Conservation (phyloP, 2,329 filamentous ascomycete genomes). For the Aureobasidium vineae region DNA sequence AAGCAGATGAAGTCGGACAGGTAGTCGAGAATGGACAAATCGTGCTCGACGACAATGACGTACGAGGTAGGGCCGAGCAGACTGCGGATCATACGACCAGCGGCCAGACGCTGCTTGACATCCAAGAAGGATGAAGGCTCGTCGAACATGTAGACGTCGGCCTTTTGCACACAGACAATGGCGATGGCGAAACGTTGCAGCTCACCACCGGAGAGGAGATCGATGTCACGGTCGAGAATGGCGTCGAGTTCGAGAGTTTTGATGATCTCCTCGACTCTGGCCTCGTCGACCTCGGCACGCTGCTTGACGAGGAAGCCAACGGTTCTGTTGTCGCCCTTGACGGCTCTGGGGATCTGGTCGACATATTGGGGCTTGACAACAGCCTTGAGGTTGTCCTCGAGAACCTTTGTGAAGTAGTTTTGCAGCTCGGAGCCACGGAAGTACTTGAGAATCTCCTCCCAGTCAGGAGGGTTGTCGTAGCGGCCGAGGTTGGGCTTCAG, state of each 20-base stretch:
- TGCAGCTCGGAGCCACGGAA: constrained; percentile 97
- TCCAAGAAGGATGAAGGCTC: constrained; percentile 98
- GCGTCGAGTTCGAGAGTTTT: constrained; percentile 81
- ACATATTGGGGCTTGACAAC: constrained; percentile 99
- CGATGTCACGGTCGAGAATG: constrained; percentile 89
- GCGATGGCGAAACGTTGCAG: constrained; percentile 97
- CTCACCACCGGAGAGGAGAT: constrained; percentile 90
- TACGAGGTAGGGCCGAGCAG: constrained; percentile 88
- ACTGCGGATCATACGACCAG: constrained; percentile 87
- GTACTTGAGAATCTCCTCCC: constrained; percentile 98
- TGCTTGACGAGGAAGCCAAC: constrained; percentile 77
- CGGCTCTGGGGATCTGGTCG: constrained; percentile 92
- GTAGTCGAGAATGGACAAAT: constrained; percentile 97
- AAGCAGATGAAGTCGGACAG: constrained; percentile 98
- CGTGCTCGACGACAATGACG: constrained; percentile 98
- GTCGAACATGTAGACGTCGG: constrained; percentile 99
- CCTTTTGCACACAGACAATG: constrained; percentile 91
- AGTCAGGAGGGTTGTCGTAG: constrained; percentile 95
- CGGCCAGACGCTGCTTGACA: constrained; percentile 97
- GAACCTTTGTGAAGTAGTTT: constrained; percentile 98
- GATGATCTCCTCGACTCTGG: constrained; percentile 67
- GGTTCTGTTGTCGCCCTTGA: constrained; percentile 71
- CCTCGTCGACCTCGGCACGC: constrained; percentile 73
- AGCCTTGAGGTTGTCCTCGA: constrained; percentile 96
- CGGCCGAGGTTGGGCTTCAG: constrained; percentile 95